Percentiles rank a stretch among this genome's conserved stretches.
These are phyloP conservation scores for Aspergillus leporis DNA, from an alignment of 495 filamentous ascomycete species.

Conservation along the genomic window DNA sequence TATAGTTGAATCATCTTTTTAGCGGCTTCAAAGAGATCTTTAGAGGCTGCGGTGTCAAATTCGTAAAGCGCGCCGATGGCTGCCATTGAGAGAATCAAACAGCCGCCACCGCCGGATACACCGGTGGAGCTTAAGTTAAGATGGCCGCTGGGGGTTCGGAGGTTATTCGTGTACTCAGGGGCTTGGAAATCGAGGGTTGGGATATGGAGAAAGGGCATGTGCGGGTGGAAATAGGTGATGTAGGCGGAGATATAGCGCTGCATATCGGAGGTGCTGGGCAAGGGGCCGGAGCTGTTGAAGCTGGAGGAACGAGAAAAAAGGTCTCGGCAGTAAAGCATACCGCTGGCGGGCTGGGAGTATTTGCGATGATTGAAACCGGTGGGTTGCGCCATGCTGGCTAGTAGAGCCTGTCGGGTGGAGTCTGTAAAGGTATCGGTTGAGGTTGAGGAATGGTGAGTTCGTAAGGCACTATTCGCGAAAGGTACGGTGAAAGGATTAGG, in stretches of 20 bases:
- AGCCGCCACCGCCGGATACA: slow-evolving; percentile 79
- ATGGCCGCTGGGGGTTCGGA: slow-evolving; percentile 55
- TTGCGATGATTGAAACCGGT: slow-evolving; percentile 72
- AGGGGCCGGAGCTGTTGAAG: slow-evolving; percentile 52
- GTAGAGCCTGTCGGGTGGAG: slow-evolving; percentile 83
- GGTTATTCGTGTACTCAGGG: slow-evolving; percentile 61
- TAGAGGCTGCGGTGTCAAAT: slow-evolving; percentile 73
- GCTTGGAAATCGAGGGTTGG: slow-evolving; percentile 90
- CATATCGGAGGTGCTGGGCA: slow-evolving; percentile 89
- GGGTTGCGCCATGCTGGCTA: slow-evolving; percentile 78
- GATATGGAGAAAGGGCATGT: slow-evolving; percentile 90
- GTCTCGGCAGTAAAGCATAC: slow-evolving; percentile 43
- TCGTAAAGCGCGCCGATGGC: slow-evolving; percentile 96
- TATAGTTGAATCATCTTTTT: slow-evolving; percentile 95
- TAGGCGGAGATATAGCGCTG: slow-evolving; percentile 92
- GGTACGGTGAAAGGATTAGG: slow-evolving; percentile 55
- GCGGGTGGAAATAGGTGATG: slow-evolving; percentile 92
- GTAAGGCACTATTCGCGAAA: slow-evolving; percentile 54
- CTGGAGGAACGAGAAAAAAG: slow-evolving; percentile 46
- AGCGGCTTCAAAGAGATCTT: slow-evolving; percentile 87
- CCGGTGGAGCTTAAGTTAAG: slow-evolving; percentile 59
- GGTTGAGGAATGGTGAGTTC: slow-evolving; percentile 63
- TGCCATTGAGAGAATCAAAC: slow-evolving; percentile 91
- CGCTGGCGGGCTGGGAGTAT: slow-evolving; percentile 71
- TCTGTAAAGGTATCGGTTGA: slow-evolving; percentile 88